Evolutionary conservation across 148 eudicot genomes (phyloP).

Genomic region (Vaccinium myrtillus): DNA sequence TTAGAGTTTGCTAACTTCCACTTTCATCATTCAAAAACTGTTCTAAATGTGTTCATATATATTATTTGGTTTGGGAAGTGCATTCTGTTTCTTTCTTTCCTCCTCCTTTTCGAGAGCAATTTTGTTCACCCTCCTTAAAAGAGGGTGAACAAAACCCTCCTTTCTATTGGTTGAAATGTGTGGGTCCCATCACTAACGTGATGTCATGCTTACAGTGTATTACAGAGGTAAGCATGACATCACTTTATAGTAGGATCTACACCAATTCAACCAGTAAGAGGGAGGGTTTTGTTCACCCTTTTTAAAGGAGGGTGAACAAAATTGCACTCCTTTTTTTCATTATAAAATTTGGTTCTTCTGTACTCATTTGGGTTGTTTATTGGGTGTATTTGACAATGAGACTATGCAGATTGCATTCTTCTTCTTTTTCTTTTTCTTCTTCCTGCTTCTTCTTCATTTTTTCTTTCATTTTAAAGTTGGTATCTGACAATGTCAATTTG

Average conservation of each 20-base stretch:
- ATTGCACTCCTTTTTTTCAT: neutral
- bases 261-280: no score
- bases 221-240: no score
- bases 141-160: no score
- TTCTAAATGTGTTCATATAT: neutral
- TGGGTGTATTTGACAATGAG: neutral
- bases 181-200: no score
- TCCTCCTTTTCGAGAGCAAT: neutral
- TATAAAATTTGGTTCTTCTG: neutral
- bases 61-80: neutral
- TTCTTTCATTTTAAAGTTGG: neutral
- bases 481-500: constrained; percentile 6
- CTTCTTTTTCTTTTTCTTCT: neutral
- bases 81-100: no score
- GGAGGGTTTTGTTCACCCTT: no score
- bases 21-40: neutral
- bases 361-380: neutral
- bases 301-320: no score
- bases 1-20: neutral
- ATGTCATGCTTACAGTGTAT: no score
- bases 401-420: neutral
- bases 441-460: neutral
- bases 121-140: no score
- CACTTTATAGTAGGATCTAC: no score
- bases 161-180: no score